Evolutionary conservation across 495 filamentous ascomycete genomes (phyloP), one percentile per base, ranked within the genome.

Genomic region (Hyaloscypha finlandica): DNA sequence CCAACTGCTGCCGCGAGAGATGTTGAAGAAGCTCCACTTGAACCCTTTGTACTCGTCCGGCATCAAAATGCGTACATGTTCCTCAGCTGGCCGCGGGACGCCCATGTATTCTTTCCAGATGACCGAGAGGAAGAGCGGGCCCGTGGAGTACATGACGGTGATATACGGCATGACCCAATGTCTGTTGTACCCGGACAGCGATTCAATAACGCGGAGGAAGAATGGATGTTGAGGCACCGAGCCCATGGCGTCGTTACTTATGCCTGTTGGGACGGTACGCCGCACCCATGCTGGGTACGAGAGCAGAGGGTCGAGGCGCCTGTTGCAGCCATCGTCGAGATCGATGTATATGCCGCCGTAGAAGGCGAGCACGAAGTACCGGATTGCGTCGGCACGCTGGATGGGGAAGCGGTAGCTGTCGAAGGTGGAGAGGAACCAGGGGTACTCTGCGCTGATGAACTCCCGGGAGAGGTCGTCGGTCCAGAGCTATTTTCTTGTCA

Each of bases 291-390:
- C 86, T 14, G 89, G 89, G 77, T 94, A 96, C 48, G 85, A 84
- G 45, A 94, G 86, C 5, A 96, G 83, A 57, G 93, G 92, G 68
- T 94, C 90, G 53, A 97, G 82, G 39, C 88, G 86, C 60, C 90
- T 87, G 70, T 91, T 90, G 81, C 92, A 97, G 70, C 92, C 92
- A 80, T 96, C 92, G 75, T 97, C 93, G 20, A 97, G 80, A 73
- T 97, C 93, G 68, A 97, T 89, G 74, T 97, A 97, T 57, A 93
- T 89, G 31, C 93, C 93, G 59, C 93, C 93, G 73, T 87, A 96
- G 73, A 91, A 87, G 25, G 86, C 84, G 37, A 97, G 81, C n/a
- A 95, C 81, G 72, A 97, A 96, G 76, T 96, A 97, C 25, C 93
- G 86, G 59, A 96, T 93, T 3, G 92, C 84, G 73, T 97, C 93